Base-by-base conservation (phyloP, 306 rosid genomes). In the Lathyrus aphaca region DNA sequence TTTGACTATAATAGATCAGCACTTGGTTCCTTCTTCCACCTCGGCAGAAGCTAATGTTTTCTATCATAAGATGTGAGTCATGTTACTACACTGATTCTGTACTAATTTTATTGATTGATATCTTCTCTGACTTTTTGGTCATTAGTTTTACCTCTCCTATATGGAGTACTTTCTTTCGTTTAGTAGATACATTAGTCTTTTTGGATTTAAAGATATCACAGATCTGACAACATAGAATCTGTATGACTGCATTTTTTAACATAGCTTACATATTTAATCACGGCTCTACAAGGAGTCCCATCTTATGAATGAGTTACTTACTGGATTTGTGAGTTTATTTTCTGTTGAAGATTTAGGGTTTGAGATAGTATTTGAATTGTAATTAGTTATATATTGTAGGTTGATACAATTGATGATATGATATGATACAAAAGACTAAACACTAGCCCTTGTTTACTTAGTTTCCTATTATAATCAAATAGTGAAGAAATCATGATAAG, bases 41-140 rank as follows among this genome's bases (percentile, higher is more conserved):
- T 83, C 98, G 1, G 91, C 96, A 32, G 98, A 93, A 82, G 96
- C 97, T 73, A 87, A 89, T 21, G 98, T 93, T 76, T 93, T 93
- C 82, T 93, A 93, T 78, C 89, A 88, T 90, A 93, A 93, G 75
- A 93, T 93, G 98, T 93, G 84, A 86, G 97, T 78, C 75, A 53
- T 50, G 18, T 69, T 81, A 32, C 46, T 10, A 49, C 46, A 10
- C 46, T 23, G 49, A 29, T 68, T 16, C 23, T 27, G 21, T 57
- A 8, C 9, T 16, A 46, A 65, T 38, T 69, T 70, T 57, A 66
- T 56, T 56, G 64, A 30, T 66, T 39, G 5, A 62, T 60, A 56
- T 75, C 59, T 54, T 18, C 38, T 54, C 30, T 6, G 37, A 61
- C 25, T 30, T 46, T 66, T 58, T 43, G 68, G 32, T 8, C 55